A percentile compares a stretch with the other conserved stretches of the same genome.
These are phyloP conservation scores for Sporothrix humicola DNA, from an alignment of 2,329 filamentous ascomycete genomes.

Conservation along the genomic window DNA sequence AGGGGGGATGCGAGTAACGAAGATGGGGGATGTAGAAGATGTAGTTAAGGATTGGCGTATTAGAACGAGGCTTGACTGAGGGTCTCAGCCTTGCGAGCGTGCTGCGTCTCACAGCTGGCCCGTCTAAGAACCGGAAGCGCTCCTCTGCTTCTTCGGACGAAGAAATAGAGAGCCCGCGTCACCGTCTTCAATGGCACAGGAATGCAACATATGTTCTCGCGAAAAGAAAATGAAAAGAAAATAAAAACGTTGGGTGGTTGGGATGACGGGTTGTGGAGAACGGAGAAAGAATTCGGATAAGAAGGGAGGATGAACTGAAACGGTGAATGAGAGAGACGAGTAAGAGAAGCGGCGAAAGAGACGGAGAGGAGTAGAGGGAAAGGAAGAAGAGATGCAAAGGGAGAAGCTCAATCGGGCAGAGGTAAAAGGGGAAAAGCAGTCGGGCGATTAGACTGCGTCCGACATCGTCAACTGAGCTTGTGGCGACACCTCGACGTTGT, in stretches of 20 bases:
- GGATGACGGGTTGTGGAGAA: neutral
- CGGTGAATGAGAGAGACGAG: neutral
- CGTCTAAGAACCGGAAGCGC: neutral
- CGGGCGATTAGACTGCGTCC: neutral
- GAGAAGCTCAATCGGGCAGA: neutral
- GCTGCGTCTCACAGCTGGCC: slow-evolving; percentile 6
- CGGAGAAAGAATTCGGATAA: neutral
- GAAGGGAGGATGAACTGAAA: slow-evolving; percentile 11
- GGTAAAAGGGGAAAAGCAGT: neutral
- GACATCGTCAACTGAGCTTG: slow-evolving; percentile 11
- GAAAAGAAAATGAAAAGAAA: neutral
- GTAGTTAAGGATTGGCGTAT: neutral
- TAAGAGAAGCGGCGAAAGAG: neutral
- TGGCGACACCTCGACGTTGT: slow-evolving; percentile 2
- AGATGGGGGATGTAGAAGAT: neutral
- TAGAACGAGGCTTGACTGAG: neutral
- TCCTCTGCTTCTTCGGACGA: slow-evolving; percentile 15
- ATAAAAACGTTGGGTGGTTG: neutral
- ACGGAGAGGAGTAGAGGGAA: neutral
- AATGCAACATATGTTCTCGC: neutral
- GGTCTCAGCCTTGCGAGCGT: slow-evolving; percentile 21
- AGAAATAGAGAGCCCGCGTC: slow-evolving; percentile 16
- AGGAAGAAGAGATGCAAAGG: neutral
- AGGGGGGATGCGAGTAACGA: neutral
- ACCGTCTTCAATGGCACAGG: neutral